Evolutionary conservation across 2,329 filamentous ascomycete species (phyloP).

Genomic region (Neocucurbitaria cava): DNA sequence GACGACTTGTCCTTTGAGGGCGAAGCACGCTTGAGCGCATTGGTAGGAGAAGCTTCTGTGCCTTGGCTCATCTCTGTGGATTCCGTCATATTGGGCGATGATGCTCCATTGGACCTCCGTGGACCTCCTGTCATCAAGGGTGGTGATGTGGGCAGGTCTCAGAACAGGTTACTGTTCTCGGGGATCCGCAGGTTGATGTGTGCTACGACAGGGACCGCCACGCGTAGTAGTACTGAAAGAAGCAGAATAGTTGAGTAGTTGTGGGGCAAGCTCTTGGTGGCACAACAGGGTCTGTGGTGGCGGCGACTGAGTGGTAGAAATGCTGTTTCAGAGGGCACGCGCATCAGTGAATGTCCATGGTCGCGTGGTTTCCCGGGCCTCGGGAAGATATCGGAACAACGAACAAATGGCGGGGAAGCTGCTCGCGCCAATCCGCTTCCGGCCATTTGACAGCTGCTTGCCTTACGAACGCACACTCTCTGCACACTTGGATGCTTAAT

Average conservation of each 20-base stretch:
- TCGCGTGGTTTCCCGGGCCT: slow-evolving; percentile 35
- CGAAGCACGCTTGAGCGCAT: slow-evolving; percentile 35
- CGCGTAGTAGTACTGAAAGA: slow-evolving; percentile 28
- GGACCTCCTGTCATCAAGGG: slow-evolving; percentile 49
- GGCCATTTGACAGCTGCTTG: slow-evolving; percentile 11
- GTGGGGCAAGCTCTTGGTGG: slow-evolving; percentile 39
- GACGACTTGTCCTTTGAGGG: slow-evolving; percentile 38
- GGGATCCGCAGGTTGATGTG: slow-evolving; percentile 29
- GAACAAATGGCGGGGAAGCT: slow-evolving; percentile 25
- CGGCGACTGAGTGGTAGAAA: slow-evolving; percentile 23
- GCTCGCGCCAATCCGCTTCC: slow-evolving; percentile 18
- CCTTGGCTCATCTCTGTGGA: slow-evolving; percentile 38
- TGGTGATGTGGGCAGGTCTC: slow-evolving; percentile 36
- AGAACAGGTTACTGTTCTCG: slow-evolving; percentile 37
- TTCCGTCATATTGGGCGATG: slow-evolving; percentile 42
- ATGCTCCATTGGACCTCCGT: slow-evolving; percentile 47
- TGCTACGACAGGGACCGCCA: slow-evolving; percentile 32
- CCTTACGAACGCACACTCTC: not conserved
- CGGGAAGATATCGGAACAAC: slow-evolving; percentile 29
- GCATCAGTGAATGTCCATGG: slow-evolving; percentile 34
- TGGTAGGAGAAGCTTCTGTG: slow-evolving; percentile 33
- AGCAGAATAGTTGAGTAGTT: slow-evolving; percentile 23
- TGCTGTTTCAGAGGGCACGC: slow-evolving; percentile 32
- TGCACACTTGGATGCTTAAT: slow-evolving; percentile 1
- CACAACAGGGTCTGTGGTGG: slow-evolving; percentile 25